Evolutionary conservation across 1,139 yeast genomes (phyloP).

Genomic region (Saccharomyces hybrid): DNA sequence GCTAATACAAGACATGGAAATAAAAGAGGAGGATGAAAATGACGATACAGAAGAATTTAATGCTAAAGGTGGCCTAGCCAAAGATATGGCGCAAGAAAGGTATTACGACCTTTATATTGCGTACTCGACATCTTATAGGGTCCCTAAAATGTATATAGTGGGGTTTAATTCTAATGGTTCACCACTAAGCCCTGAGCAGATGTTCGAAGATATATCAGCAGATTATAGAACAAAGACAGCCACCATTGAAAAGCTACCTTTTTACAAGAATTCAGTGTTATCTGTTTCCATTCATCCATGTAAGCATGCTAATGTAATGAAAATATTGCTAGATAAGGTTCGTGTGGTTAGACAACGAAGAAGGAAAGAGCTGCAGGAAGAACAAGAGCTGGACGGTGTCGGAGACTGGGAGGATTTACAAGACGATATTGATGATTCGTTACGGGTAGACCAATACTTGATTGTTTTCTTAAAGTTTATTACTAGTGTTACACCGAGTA

Average conservation of each 20-base stretch:
- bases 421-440: conserved; percentile 38
- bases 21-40: conserved; percentile 40
- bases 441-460: conserved; percentile 86
- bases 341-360: conserved; percentile 41
- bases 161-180: conserved; percentile 81
- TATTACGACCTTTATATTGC: conserved; percentile 84
- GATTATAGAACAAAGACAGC: conserved; percentile 96
- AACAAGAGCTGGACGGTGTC: conserved; percentile 20
- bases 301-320: conserved; percentile 91
- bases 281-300: conserved; percentile 95
- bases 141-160: conserved; percentile 86
- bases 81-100: conserved; percentile 41
- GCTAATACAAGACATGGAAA: conserved; percentile 35
- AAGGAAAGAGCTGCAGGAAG: conserved; percentile 24
- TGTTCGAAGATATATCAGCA: conserved; percentile 89
- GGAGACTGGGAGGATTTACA: conserved; percentile 40
- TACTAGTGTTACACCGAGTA: conserved; percentile 95
- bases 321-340: conserved; percentile 66
- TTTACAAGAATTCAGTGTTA: conserved; percentile 58
- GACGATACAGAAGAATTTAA: conserved; percentile 33
- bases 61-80: not conserved
- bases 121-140: conserved; percentile 90
- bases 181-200: conserved; percentile 78
- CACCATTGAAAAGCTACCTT: conserved; percentile 89
- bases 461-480: conserved; percentile 86